Evolutionary conservation across 352 stramenopile genomes (phyloP).

Genomic region (Globisporangium viniferum): DNA sequence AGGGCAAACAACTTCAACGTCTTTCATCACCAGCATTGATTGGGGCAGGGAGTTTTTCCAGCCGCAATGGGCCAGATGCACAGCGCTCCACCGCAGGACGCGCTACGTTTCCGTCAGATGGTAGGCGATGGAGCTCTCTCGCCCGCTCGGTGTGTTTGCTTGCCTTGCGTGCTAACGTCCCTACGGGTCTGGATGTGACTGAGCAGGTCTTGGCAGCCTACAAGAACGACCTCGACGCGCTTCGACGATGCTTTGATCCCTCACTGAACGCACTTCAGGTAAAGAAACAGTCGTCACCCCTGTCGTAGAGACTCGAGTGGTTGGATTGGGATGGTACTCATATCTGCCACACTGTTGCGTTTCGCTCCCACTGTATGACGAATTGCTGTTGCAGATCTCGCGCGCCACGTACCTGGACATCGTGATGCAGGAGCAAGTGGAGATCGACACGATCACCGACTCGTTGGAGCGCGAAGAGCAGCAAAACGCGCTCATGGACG

Average conservation of each 20-base stretch:
- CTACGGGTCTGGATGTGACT: background rate
- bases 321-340: background rate
- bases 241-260: slow-evolving; percentile 39
- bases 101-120: slow-evolving; percentile 58
- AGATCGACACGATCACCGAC: slow-evolving; percentile 56
- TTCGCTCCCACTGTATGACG: background rate
- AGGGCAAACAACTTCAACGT: no score
- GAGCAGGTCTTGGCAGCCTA: slow-evolving; percentile 46
- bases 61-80: slow-evolving; percentile 52
- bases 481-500: slow-evolving; percentile 47
- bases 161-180: no score
- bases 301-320: background rate
- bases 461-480: slow-evolving; percentile 51
- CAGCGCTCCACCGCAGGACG: slow-evolving; percentile 46
- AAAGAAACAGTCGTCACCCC: background rate
- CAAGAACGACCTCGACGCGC: slow-evolving; percentile 36
- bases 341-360: background rate
- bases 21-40: no score
- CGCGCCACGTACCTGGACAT: slow-evolving; percentile 76
- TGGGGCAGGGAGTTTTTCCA: no score
- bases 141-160: background rate
- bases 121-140: slow-evolving; percentile 1
- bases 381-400: slow-evolving; percentile 40
- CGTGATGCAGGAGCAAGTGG: slow-evolving; percentile 53
- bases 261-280: slow-evolving; percentile 56